Percentiles rank a stretch among this genome's conserved stretches.
These are phyloP conservation scores for Suillus placidus DNA, from an alignment of 768 basidiomycete genomes.

Conservation along the genomic window DNA sequence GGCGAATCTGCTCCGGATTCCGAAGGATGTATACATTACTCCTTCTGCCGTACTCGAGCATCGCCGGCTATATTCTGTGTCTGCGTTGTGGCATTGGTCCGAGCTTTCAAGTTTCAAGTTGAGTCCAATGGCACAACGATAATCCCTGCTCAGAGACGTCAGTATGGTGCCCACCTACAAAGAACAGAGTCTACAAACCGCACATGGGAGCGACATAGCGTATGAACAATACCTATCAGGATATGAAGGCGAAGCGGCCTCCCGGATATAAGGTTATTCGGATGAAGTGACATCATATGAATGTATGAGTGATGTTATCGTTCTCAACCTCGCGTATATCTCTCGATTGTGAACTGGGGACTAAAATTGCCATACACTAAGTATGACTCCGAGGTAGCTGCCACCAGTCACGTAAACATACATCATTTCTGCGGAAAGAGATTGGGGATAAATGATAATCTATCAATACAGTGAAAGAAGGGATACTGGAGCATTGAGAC, in stretches of 20 bases:
- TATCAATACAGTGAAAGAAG: background rate
- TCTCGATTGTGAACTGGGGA: conserved; percentile 50
- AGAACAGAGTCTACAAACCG: background rate
- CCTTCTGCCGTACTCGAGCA: background rate
- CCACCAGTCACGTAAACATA: conserved; percentile 12
- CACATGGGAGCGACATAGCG: background rate
- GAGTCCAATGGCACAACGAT: background rate
- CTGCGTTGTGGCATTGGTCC: background rate
- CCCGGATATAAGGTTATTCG: background rate
- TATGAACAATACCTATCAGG: background rate
- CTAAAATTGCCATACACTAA: conserved; percentile 58
- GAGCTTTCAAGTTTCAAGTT: background rate
- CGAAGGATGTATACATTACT: background rate
- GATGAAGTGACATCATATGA: conserved; percentile 44
- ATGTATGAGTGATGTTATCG: conserved; percentile 74
- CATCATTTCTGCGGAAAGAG: conserved; percentile 10
- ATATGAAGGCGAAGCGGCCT: background rate
- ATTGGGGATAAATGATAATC: conserved; percentile 5
- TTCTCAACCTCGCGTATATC: conserved; percentile 65
- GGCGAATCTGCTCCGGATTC: background rate
- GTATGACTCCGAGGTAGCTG: conserved; percentile 37
- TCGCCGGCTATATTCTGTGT: no score
- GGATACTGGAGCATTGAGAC: background rate
- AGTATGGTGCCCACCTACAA: background rate
- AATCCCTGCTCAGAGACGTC: background rate